phyloP scores from a whole-genome alignment of 495 filamentous ascomycete genomes.

The Aspergillus haitiensis region DNA sequence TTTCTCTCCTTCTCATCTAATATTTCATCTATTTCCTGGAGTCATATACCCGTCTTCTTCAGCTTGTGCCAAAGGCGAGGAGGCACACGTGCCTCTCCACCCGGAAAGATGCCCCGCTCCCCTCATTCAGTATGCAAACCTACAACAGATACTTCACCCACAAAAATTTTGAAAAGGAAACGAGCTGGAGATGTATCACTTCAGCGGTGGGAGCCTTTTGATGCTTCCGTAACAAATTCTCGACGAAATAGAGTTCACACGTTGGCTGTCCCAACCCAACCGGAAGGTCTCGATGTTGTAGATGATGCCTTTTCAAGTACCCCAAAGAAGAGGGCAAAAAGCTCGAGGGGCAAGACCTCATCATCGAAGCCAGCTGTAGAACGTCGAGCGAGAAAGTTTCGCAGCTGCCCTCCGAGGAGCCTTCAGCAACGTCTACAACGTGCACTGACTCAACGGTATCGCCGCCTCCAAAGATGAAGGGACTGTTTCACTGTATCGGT shows the following conservation, averaged over 20 bases:
- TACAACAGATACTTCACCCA: background rate
- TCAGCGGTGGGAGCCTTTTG: background rate
- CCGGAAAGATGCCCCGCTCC: background rate
- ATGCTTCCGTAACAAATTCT: slow-evolving; percentile 3
- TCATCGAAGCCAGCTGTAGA: slow-evolving; percentile 27
- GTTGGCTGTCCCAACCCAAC: background rate
- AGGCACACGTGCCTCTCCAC: background rate
- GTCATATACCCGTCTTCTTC: background rate
- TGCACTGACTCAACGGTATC: slow-evolving; percentile 46
- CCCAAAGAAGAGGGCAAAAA: slow-evolving; percentile 25
- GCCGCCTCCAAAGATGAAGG: background rate
- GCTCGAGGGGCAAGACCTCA: slow-evolving; percentile 21
- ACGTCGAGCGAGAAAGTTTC: slow-evolving; percentile 42
- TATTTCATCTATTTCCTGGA: background rate
- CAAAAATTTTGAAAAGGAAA: slow-evolving; percentile 23
- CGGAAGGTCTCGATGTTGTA: slow-evolving; percentile 25
- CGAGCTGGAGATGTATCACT: slow-evolving; percentile 1
- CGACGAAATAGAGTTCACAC: background rate
- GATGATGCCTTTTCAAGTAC: slow-evolving; percentile 4
- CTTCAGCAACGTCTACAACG: slow-evolving; percentile 45
- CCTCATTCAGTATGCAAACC: background rate
- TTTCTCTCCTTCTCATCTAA: background rate
- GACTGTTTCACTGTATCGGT: background rate
- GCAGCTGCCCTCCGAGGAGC: slow-evolving; percentile 37
- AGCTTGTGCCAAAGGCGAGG: background rate